These are phyloP conservation scores for Cenchrus americanus DNA, from an alignment of 176 grass and related monocot genomes.

Conservation along the genomic window DNA sequence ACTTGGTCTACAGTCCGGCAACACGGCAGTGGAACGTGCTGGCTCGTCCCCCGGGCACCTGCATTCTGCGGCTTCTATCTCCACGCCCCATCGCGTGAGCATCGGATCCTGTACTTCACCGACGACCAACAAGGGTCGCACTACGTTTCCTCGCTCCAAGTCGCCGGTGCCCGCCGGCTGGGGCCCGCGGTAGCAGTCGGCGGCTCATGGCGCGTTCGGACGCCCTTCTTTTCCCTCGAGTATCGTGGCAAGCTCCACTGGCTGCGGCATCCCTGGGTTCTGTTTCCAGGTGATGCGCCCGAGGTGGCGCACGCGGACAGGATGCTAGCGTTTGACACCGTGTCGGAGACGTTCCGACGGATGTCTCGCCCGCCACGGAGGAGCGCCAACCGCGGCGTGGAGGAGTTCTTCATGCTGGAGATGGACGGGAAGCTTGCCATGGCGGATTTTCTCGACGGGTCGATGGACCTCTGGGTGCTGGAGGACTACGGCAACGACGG, in stretches of 20 bases:
- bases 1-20: no score
- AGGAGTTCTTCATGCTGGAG: neutral
- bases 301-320: neutral
- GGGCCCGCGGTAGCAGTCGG: neutral
- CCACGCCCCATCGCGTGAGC: no score
- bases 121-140: neutral
- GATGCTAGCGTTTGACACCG: slow-evolving; percentile 34
- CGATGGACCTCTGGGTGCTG: slow-evolving; percentile 13
- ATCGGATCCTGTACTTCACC: no score
- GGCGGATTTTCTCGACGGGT: neutral
- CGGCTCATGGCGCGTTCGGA: no score
- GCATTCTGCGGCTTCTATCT: no score
- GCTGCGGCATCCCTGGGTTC: neutral
- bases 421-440: slow-evolving; percentile 19
- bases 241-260: slow-evolving; percentile 13
- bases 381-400: no score
- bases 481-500: neutral
- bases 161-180: neutral
- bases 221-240: neutral
- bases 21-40: no score
- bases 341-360: slow-evolving; percentile 20
- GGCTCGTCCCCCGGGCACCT: no score
- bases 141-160: neutral
- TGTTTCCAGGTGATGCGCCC: no score
- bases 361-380: neutral